Conservation (phyloP, 2,329 filamentous ascomycete species). For the Colletotrichum scovillei region DNA sequence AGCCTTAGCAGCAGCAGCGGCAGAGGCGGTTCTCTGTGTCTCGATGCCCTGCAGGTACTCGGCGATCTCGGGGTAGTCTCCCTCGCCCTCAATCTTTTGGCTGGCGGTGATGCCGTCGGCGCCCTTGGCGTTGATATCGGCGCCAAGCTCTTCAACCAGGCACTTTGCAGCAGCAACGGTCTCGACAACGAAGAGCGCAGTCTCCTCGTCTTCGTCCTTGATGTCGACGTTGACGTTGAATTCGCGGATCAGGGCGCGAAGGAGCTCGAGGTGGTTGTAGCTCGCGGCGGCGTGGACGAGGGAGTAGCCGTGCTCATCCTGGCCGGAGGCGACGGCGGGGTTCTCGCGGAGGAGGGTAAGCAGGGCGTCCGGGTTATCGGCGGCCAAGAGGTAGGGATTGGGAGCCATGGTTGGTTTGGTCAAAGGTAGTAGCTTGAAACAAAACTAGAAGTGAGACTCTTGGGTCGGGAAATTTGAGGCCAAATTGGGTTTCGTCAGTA, state of each 20-base stretch:
- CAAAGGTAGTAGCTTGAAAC: neutral
- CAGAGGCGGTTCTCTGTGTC: conserved; percentile 41
- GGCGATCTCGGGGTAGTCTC: conserved; percentile 79
- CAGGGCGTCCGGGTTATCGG: conserved; percentile 81
- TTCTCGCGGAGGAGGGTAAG: conserved; percentile 79
- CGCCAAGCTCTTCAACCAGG: conserved; percentile 84
- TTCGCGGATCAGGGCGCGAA: conserved; percentile 79
- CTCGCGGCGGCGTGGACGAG: conserved; percentile 93
- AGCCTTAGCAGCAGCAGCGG: conserved; percentile 42
- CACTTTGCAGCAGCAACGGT: conserved; percentile 80
- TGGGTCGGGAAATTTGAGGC: conserved; percentile 19
- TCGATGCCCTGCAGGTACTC: conserved; percentile 70
- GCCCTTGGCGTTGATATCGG: conserved; percentile 74
- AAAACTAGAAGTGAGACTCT: neutral
- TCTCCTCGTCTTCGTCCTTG: conserved; percentile 91
- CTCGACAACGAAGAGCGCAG: conserved; percentile 93
- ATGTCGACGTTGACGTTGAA: conserved; percentile 84
- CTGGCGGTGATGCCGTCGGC: conserved; percentile 82
- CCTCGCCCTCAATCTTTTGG: conserved; percentile 84
- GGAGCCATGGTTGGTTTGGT: conserved; percentile 52
- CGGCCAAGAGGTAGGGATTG: conserved; percentile 81
- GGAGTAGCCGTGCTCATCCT: conserved; percentile 95
- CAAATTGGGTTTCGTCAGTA: neutral
- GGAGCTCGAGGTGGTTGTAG: conserved; percentile 86
- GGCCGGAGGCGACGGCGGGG: conserved; percentile 79